Evolutionary conservation across 805 yeast genomes (phyloP).

Genomic region (Cyberlindnera xishuangbannaensis): DNA sequence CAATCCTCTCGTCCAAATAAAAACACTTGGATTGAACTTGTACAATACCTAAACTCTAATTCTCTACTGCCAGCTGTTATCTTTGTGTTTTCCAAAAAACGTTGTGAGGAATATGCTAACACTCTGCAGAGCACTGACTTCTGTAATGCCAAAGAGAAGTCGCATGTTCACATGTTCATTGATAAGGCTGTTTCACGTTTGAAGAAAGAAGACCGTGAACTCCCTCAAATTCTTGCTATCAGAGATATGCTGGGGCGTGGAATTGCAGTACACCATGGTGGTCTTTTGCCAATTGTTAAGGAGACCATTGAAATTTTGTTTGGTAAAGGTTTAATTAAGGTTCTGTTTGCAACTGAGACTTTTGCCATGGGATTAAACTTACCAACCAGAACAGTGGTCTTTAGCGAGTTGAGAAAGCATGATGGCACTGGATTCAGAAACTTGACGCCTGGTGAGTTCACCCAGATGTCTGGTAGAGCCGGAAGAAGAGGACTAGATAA

Average conservation of each 20-base stretch:
- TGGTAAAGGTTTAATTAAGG: constrained; percentile 80
- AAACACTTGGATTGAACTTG: constrained; percentile 70
- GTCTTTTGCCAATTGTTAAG: constrained; percentile 85
- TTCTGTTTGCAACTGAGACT: constrained; percentile 94
- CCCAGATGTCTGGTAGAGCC: constrained; percentile 99
- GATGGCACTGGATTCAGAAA: constrained; percentile 83
- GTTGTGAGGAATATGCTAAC: constrained; percentile 90
- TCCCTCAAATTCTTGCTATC: constrained; percentile 84
- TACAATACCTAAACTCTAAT: constrained; percentile 60
- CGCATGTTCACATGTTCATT: constrained; percentile 89
- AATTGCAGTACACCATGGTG: constrained; percentile 95
- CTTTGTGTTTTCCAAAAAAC: constrained; percentile 88
- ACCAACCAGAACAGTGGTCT: constrained; percentile 95
- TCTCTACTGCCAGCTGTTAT: constrained; percentile 85
- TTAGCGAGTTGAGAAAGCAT: constrained; percentile 78
- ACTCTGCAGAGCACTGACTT: constrained; percentile 69
- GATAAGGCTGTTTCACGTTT: constrained; percentile 84
- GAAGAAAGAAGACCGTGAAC: constrained; percentile 84
- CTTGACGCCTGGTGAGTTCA: constrained; percentile 91
- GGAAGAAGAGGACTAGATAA: constrained; percentile 95
- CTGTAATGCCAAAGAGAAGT: constrained; percentile 77
- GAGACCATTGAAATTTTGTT: constrained; percentile 91
- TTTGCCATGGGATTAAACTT: constrained; percentile 98
- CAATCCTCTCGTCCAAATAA: constrained; percentile 51
- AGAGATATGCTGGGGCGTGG: constrained; percentile 85